Percentiles rank a stretch among this genome's conserved stretches.
phyloP scores from a whole-genome alignment of 2,329 filamentous ascomycete species.

The Pleurostoma richardsiae region DNA sequence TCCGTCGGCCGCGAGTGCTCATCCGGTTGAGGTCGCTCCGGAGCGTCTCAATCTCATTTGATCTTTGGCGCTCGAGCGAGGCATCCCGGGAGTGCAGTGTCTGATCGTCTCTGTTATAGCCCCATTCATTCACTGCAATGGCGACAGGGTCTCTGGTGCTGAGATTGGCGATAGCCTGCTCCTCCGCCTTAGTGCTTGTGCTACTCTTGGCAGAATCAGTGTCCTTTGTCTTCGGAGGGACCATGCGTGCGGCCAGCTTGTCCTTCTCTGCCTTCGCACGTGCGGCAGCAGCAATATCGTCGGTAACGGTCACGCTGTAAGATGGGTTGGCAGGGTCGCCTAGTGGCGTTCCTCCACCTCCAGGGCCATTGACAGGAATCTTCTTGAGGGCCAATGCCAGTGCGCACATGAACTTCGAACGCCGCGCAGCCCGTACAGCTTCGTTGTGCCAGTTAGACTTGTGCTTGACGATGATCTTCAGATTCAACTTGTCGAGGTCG shows the following conservation, averaged over 20 bases:
- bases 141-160: slow-evolving; percentile 4
- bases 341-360: slow-evolving; percentile 59
- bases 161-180: slow-evolving; percentile 22
- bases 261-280: slow-evolving; percentile 53
- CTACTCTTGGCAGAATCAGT: background rate
- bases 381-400: slow-evolving; percentile 79
- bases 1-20: slow-evolving; percentile 6
- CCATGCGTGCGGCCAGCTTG: slow-evolving; percentile 62
- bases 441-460: slow-evolving; percentile 94
- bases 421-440: slow-evolving; percentile 68
- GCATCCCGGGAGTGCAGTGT: slow-evolving; percentile 7
- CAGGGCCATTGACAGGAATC: slow-evolving; percentile 80
- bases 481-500: slow-evolving; percentile 80
- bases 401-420: slow-evolving; percentile 97
- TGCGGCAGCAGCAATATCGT: slow-evolving; percentile 59
- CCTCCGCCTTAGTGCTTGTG: slow-evolving; percentile 7
- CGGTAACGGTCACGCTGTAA: slow-evolving; percentile 73
- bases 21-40: slow-evolving; percentile 5
- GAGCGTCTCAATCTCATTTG: slow-evolving; percentile 6
- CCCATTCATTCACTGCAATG: slow-evolving; percentile 5
- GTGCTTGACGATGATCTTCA: slow-evolving; percentile 81
- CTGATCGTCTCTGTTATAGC: slow-evolving; percentile 2
- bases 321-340: slow-evolving; percentile 69
- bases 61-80: slow-evolving; percentile 3
- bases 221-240: slow-evolving; percentile 36